Conservation (phyloP, 805 yeast genomes). For the Myxozyma geophila region DNA sequence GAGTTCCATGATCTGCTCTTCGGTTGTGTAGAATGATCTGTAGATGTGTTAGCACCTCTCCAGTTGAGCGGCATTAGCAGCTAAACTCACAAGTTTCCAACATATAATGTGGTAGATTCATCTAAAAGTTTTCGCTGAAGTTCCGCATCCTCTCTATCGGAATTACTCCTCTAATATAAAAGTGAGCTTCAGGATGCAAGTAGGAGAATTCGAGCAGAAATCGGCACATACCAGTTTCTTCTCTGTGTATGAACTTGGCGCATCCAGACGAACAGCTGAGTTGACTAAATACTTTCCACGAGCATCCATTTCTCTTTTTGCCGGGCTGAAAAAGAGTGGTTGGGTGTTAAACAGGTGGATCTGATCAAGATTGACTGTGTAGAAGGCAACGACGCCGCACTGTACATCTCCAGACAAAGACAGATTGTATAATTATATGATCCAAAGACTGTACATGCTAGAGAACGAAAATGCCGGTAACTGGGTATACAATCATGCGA, state of each 20-base stretch:
- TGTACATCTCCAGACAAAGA: not conserved
- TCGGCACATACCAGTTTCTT: slow-evolving; percentile 13
- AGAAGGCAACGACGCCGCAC: not conserved
- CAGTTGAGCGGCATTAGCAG: not conserved
- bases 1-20: slow-evolving; percentile 89
- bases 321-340: not conserved
- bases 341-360: not conserved
- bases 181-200: not conserved
- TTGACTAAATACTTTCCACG: slow-evolving; percentile 1
- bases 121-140: slow-evolving; percentile 54
- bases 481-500: slow-evolving; percentile 5
- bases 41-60: not conserved
- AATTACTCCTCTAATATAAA: not conserved
- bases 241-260: slow-evolving; percentile 31
- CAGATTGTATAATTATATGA: not conserved
- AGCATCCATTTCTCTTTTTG: not conserved
- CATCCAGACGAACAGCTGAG: slow-evolving; percentile 28
- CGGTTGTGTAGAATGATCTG: slow-evolving; percentile 82
- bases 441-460: too few species aligned
- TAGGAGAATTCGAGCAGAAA: not conserved
- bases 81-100: slow-evolving; percentile 66
- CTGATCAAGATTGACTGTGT: not conserved
- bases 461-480: slow-evolving; percentile 15
- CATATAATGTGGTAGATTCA: slow-evolving; percentile 77
- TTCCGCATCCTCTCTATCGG: slow-evolving; percentile 34